Evolutionary conservation across 2,329 filamentous ascomycete genomes (phyloP).

Genomic region (Elsinoe ampelina): DNA sequence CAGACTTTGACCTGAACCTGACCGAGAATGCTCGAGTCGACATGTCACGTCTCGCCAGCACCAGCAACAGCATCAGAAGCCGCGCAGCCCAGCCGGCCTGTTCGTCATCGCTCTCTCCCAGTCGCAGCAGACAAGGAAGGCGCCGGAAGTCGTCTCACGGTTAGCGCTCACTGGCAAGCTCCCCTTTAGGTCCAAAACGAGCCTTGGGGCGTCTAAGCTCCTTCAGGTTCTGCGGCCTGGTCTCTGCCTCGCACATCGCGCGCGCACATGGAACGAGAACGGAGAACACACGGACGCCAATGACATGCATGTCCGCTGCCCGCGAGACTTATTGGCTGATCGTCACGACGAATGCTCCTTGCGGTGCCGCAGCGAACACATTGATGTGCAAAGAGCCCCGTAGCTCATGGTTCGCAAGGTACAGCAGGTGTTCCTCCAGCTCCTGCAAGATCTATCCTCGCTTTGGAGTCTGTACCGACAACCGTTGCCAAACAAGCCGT

Average conservation of each 20-base stretch:
- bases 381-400: not conserved
- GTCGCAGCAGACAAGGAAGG: not conserved
- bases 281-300: not conserved
- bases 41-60: too few species aligned
- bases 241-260: not conserved
- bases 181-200: not conserved
- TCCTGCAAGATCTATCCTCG: not conserved
- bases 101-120: not conserved
- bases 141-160: not conserved
- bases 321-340: conserved; percentile 5
- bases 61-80: not conserved
- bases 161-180: conserved; percentile 3
- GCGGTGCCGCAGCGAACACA: not conserved
- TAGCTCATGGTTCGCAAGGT: not conserved
- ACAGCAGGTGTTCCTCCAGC: not conserved
- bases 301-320: not conserved
- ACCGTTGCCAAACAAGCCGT: conserved; percentile 6
- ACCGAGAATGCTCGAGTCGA: not conserved
- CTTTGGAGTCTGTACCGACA: not conserved
- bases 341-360: conserved; percentile 1
- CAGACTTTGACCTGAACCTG: conserved; percentile 1
- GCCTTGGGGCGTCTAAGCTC: not conserved
- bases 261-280: conserved; percentile 2
- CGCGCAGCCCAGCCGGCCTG: not conserved
- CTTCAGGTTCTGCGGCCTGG: not conserved